Evolutionary conservation across 73 alveolate species (phyloP).

Genomic region (Paramecium tetraurelia): DNA sequence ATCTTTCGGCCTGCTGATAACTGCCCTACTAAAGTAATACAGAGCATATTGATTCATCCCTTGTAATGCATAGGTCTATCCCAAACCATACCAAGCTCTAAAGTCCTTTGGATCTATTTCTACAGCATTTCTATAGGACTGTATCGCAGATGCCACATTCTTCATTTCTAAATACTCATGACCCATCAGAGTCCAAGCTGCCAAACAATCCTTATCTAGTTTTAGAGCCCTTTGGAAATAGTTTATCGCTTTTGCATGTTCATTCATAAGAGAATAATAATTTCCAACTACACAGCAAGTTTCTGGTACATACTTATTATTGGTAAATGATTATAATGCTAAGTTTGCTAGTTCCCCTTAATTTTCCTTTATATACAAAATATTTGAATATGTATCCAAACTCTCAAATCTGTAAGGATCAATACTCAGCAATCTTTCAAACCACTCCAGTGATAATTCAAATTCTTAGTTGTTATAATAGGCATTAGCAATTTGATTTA

Average conservation of each 20-base stretch:
- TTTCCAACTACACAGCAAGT: slow-evolving; percentile 98
- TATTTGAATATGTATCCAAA: slow-evolving; percentile 93
- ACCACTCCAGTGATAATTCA: slow-evolving; percentile 87
- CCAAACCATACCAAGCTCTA: slow-evolving; percentile 99
- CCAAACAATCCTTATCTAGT: slow-evolving; percentile 88
- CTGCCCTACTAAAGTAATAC: slow-evolving; percentile 94
- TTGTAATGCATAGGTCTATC: slow-evolving; percentile 91
- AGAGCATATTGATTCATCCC: slow-evolving; percentile 95
- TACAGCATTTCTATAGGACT: slow-evolving; percentile 97
- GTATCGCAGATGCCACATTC: slow-evolving; percentile 96
- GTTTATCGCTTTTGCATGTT: slow-evolving; percentile 95
- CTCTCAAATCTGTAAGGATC: slow-evolving; percentile 96
- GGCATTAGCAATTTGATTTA: slow-evolving; percentile 87
- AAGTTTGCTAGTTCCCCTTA: slow-evolving; percentile 95
- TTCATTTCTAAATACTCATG: slow-evolving; percentile 99
- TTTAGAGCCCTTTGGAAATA: slow-evolving; percentile 94
- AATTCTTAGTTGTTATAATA: slow-evolving; percentile 82
- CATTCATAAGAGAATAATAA: slow-evolving; percentile 93
- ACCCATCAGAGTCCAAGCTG: slow-evolving; percentile 99
- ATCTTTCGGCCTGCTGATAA: slow-evolving; percentile 94
- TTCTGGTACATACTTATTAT: slow-evolving; percentile 97
- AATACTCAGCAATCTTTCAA: slow-evolving; percentile 79
- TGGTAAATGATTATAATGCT: slow-evolving; percentile 92
- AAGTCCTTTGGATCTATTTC: slow-evolving; percentile 96
- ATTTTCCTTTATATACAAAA: slow-evolving; percentile 96